Conservation (phyloP, 106 monocot species). For the Phalaenopsis equestris region DNA sequence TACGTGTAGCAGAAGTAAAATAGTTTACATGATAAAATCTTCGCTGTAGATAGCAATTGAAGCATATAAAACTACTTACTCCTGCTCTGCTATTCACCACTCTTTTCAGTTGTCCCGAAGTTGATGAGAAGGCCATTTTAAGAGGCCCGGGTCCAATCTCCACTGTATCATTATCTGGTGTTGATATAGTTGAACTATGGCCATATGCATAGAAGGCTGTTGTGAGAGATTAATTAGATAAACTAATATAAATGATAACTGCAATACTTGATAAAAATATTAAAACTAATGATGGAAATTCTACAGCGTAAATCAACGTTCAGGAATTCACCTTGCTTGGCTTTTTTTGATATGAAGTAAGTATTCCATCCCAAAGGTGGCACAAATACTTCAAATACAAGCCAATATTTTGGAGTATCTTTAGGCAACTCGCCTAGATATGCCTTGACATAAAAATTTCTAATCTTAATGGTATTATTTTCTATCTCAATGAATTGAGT, state of each 20-base stretch:
- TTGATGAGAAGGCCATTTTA: constrained; percentile 54
- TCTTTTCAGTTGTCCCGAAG: constrained; percentile 52
- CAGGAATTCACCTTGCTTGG: constrained; percentile 29
- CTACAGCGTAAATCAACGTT: neutral
- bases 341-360: constrained; percentile 51
- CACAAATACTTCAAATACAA: constrained; percentile 57
- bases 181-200: constrained; percentile 16
- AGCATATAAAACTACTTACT: constrained; percentile 32
- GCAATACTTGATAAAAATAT: neutral
- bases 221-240: neutral
- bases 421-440: constrained; percentile 54
- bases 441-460: constrained; percentile 64
- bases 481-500: constrained; percentile 58
- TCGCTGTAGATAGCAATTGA: neutral
- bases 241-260: constrained; percentile 1
- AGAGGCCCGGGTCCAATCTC: constrained; percentile 60
- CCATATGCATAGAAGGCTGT: constrained; percentile 13
- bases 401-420: constrained; percentile 57
- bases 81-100: constrained; percentile 41
- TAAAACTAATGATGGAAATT: constrained; percentile 1
- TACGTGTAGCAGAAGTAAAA: neutral
- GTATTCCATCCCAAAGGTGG: constrained; percentile 78
- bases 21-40: neutral
- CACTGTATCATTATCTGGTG: constrained; percentile 39
- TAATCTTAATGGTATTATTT: constrained; percentile 36